A percentile compares a stretch with the other conserved stretches of the same genome.
phyloP scores from a whole-genome alignment of 139 green algal species.

The Micromonas commoda region DNA sequence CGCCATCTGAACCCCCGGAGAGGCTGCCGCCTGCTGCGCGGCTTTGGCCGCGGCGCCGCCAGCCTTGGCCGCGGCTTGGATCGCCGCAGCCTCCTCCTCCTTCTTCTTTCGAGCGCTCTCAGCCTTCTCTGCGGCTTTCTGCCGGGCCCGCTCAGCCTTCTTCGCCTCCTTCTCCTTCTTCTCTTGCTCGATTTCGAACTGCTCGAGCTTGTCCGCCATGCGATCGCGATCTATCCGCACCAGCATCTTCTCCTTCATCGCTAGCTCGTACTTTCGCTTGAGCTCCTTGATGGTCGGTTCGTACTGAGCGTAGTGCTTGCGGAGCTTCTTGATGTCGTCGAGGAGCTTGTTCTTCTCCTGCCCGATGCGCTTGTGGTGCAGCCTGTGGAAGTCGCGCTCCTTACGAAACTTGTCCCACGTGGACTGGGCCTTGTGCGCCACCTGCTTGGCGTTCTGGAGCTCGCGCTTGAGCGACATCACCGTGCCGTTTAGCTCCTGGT shows the following conservation, averaged over 20 bases:
- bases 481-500: slow-evolving; percentile 55
- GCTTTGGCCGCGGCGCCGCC: background rate
- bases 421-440: slow-evolving; percentile 37
- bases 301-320: slow-evolving; percentile 70
- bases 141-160: background rate
- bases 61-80: background rate
- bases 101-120: slow-evolving; percentile 15
- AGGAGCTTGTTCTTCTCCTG: slow-evolving; percentile 86
- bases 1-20: background rate
- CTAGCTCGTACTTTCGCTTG: slow-evolving; percentile 70
- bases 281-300: slow-evolving; percentile 80
- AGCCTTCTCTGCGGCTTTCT: background rate
- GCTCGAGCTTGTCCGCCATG: slow-evolving; percentile 35
- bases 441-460: background rate
- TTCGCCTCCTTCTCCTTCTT: slow-evolving; percentile 1
- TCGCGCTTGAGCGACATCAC: slow-evolving; percentile 19
- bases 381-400: slow-evolving; percentile 79
- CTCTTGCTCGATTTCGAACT: slow-evolving; percentile 33
- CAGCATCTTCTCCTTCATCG: slow-evolving; percentile 82
- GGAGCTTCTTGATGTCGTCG: slow-evolving; percentile 68
- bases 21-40: background rate
- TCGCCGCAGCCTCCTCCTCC: background rate
- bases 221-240: slow-evolving; percentile 38
- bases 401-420: slow-evolving; percentile 68
- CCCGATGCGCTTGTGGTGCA: slow-evolving; percentile 81